phyloP scores from a whole-genome alignment of 2,329 filamentous ascomycete species.

The Sphaerulina vaccinii region DNA sequence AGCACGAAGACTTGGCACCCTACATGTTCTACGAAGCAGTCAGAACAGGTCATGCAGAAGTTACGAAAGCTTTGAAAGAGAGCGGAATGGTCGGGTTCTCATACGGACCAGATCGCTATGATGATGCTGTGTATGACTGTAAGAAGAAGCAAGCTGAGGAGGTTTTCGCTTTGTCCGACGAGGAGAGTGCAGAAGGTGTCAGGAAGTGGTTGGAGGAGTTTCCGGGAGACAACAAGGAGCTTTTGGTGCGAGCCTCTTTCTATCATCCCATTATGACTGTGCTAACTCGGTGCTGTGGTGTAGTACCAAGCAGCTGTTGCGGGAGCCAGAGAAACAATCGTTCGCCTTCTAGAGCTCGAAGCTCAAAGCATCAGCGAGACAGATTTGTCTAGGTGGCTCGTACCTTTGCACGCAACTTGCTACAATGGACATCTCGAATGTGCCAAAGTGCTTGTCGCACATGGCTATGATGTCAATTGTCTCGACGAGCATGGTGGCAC shows the following conservation, averaged over 20 bases:
- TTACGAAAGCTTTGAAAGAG: constrained; percentile 8
- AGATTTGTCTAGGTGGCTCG: not conserved
- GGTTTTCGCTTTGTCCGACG: no score
- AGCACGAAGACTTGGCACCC: constrained; percentile 10
- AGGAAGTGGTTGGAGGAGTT: constrained; percentile 9
- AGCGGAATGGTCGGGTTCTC: not conserved
- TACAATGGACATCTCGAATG: constrained; percentile 15
- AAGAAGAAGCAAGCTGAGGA: no score
- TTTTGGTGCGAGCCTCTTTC: constrained; percentile 1
- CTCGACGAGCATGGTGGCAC: constrained; percentile 17
- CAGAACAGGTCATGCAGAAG: constrained; percentile 6
- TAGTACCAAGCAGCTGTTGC: constrained; percentile 14
- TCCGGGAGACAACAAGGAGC: not conserved
- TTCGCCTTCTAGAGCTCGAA: constrained; percentile 11
- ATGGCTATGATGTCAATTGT: constrained; percentile 14
- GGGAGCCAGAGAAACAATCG: constrained; percentile 9
- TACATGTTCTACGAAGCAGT: constrained; percentile 17
- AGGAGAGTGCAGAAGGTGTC: constrained; percentile 5
- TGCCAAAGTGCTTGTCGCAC: constrained; percentile 6
- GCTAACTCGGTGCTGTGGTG: not conserved
- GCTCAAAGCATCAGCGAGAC: not conserved
- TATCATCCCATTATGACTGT: not conserved
- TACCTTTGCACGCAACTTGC: constrained; percentile 20
- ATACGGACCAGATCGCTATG: not conserved
- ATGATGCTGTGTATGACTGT: not conserved